These are phyloP conservation scores for Amanita polypyramis DNA, from an alignment of 768 basidiomycete species.

Conservation along the genomic window DNA sequence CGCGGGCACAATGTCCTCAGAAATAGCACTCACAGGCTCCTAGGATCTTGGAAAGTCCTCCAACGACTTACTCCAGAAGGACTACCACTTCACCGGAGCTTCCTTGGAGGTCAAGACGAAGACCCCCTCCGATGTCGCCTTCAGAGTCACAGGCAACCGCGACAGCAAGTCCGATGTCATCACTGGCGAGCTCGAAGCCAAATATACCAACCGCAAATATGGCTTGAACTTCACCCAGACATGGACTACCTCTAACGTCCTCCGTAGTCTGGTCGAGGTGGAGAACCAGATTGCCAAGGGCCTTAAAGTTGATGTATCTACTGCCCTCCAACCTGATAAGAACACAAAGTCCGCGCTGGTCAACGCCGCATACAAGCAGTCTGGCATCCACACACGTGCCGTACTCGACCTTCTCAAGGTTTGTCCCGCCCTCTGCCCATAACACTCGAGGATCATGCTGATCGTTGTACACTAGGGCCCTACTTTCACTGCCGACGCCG, in stretches of 20 bases:
- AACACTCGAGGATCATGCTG: not conserved
- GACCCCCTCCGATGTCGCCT: slow-evolving; percentile 81
- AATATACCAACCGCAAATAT: slow-evolving; percentile 85
- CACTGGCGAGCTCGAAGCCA: slow-evolving; percentile 88
- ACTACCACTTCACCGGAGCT: slow-evolving; percentile 73
- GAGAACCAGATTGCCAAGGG: slow-evolving; percentile 97
- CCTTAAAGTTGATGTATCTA: slow-evolving; percentile 87
- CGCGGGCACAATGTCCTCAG: not conserved
- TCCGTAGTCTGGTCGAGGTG: slow-evolving; percentile 87
- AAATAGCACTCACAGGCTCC: slow-evolving; percentile 7
- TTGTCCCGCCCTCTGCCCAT: slow-evolving; percentile 13
- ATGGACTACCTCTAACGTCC: slow-evolving; percentile 91
- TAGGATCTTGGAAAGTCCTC: slow-evolving; percentile 97
- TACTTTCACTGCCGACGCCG: slow-evolving; percentile 93
- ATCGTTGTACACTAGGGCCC: slow-evolving; percentile 54
- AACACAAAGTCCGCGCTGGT: slow-evolving; percentile 76
- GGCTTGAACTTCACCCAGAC: slow-evolving; percentile 91
- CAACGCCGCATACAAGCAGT: slow-evolving; percentile 89
- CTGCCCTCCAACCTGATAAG: slow-evolving; percentile 80
- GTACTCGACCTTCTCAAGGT: slow-evolving; percentile 93
- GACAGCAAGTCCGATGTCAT: slow-evolving; percentile 68
- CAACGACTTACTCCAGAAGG: slow-evolving; percentile 87
- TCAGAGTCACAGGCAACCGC: slow-evolving; percentile 84
- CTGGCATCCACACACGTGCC: slow-evolving; percentile 86
- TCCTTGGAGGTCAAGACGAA: slow-evolving; percentile 82